Evolutionary conservation across 148 eudicot genomes (phyloP), one percentile per base, ranked within the genome.

Genomic region (Cornus controversa): DNA sequence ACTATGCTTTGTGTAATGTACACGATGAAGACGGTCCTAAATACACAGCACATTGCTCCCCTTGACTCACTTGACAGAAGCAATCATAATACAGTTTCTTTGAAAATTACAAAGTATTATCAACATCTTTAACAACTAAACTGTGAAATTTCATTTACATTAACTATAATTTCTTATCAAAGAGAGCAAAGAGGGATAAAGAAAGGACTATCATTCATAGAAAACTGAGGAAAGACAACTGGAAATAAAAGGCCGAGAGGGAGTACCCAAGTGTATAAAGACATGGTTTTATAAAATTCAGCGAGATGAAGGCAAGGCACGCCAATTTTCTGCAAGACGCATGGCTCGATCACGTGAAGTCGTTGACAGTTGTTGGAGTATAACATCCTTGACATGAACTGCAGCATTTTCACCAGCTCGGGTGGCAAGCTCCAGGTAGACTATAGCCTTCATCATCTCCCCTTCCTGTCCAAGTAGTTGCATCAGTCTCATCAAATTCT

Each of bases 401-500:
- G 98, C 98, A 36, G 89, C 94, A 25, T 77, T 81, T 69, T 94
- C 97, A 75, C 95, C 97, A 0, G 94, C 95, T 24, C 95, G 91
- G 36, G 77, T 82, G 63, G 98, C 98, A 37, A 92, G 90, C 84
- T 94, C 98, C 80, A 94, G 82, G 86, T 94, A 92, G 31, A 94
- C 86, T 57, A 89, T 89, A 65, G 98, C 95, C 83, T 86, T 87
- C 84, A 83, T 80, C 95, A 88, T 85, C 71, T 94, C 90, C 69
- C 96, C 96, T 86, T 90, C 98, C 98, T 94, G 90, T 74, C 81
- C 81, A 81, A 71, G 71, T 58, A 75, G 7, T 34, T 66, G 7
- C 75, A 40, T 36, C 20, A 60, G 37, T 25, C 45, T 25, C 42
- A 64, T 68, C 71, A 77, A 4, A 22, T 72, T 66, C 58, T 62